phyloP scores from a whole-genome alignment of 129 eudicot species.

The Artemisia annua region DNA sequence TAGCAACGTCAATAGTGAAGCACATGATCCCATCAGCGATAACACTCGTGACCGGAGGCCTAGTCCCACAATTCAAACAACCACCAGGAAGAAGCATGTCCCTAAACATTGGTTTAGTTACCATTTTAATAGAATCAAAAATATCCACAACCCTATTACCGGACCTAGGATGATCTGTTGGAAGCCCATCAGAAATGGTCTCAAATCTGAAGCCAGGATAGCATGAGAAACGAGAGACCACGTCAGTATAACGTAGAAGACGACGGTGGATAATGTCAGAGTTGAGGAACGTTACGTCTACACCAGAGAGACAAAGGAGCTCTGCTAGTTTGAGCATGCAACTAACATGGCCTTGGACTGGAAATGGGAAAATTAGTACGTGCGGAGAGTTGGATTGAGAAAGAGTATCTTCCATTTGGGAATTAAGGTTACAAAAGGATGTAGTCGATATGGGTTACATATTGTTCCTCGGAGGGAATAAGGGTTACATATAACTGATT shows the following conservation, averaged over 20 bases:
- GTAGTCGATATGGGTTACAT: conserved; percentile 17
- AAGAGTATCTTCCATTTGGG: conserved; percentile 19
- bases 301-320: conserved; percentile 48
- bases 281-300: conserved; percentile 51
- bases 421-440: not conserved
- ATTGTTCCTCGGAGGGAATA: not conserved
- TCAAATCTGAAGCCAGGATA: conserved; percentile 50
- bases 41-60: conserved; percentile 41
- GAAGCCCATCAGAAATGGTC: conserved; percentile 60
- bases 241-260: conserved; percentile 40
- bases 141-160: conserved; percentile 40
- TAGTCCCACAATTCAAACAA: conserved; percentile 21
- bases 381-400: conserved; percentile 36
- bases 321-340: conserved; percentile 62
- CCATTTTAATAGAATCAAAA: conserved; percentile 21
- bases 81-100: conserved; percentile 28
- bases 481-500: conserved; percentile 9
- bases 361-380: conserved; percentile 57
- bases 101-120: conserved; percentile 32
- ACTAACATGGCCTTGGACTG: conserved; percentile 51
- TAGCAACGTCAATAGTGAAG: conserved; percentile 49
- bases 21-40: conserved; percentile 51
- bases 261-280: conserved; percentile 50
- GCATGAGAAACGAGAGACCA: conserved; percentile 41
- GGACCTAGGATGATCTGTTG: conserved; percentile 45